phyloP scores from a whole-genome alignment of 2,329 filamentous ascomycete species.

The Neonectria ditissima region DNA sequence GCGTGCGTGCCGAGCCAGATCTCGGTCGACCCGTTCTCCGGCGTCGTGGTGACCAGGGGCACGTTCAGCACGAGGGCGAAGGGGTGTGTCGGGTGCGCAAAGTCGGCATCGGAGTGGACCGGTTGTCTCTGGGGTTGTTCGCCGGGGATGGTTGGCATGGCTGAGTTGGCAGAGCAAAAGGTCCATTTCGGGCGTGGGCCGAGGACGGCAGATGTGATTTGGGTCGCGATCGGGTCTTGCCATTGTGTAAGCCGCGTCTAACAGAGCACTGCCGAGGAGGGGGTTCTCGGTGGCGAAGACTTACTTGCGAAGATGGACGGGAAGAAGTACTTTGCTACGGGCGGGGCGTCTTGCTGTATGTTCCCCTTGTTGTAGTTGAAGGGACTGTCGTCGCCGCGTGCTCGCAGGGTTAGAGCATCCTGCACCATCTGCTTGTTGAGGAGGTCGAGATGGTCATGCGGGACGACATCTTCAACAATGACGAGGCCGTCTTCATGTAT shows the following conservation, averaged over 20 bases:
- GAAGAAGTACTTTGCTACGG: conserved; percentile 61
- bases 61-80: conserved; percentile 69
- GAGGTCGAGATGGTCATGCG: conserved; percentile 62
- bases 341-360: conserved; percentile 70
- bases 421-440: conserved; percentile 70
- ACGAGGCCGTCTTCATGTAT: conserved; percentile 67
- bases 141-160: conserved; percentile 62
- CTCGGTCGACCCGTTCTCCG: conserved; percentile 67
- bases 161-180: conserved; percentile 69
- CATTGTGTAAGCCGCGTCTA: conserved; percentile 2
- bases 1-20: conserved; percentile 70
- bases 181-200: conserved; percentile 67
- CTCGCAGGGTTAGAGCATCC: conserved; percentile 65
- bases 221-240: conserved; percentile 64
- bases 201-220: conserved; percentile 66
- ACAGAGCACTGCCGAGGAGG: background rate
- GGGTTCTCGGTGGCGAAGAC: conserved; percentile 20
- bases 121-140: conserved; percentile 60
- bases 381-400: conserved; percentile 63
- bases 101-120: conserved; percentile 71
- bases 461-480: conserved; percentile 65
- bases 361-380: conserved; percentile 75
- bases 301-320: conserved; percentile 66
- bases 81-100: conserved; percentile 64
- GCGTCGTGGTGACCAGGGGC: conserved; percentile 62